Conservation (phyloP, 176 grass and related monocot species). For the Zoysia pacifica region DNA sequence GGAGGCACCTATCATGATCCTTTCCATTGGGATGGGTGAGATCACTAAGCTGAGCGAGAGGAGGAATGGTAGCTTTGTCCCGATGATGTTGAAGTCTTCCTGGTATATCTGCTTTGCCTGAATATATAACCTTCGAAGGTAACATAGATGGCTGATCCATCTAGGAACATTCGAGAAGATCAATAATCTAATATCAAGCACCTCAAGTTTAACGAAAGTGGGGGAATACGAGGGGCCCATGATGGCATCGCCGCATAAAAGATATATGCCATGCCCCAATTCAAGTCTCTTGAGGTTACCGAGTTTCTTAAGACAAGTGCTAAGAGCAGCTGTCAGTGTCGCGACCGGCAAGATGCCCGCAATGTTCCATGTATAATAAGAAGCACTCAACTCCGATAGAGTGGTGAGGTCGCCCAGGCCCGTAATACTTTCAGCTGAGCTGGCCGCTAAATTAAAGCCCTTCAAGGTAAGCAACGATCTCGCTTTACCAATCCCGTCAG, state of each 20-base stretch:
- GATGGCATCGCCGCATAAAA: neutral
- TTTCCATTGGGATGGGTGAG: neutral
- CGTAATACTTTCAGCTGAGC: neutral
- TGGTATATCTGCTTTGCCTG: neutral
- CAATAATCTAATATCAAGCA: neutral
- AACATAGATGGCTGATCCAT: neutral
- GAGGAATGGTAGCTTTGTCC: neutral
- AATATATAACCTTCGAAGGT: neutral
- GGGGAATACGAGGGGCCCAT: too few species aligned
- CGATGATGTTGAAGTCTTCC: neutral
- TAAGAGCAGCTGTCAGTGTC: neutral
- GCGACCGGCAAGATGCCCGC: rapidly evolving
- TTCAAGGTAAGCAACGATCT: neutral
- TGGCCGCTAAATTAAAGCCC: neutral
- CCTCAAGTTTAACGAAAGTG: neutral
- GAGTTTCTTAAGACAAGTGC: neutral
- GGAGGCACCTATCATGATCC: neutral
- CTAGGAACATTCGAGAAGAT: neutral
- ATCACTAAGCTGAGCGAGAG: neutral
- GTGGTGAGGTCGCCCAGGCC: neutral
- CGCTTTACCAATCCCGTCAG: neutral
- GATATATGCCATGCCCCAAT: neutral
- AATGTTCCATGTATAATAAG: neutral
- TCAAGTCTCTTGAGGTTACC: neutral
- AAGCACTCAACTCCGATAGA: neutral